phyloP scores from a whole-genome alignment of 1,139 yeast species.

The Torulaspora pretoriensis region DNA sequence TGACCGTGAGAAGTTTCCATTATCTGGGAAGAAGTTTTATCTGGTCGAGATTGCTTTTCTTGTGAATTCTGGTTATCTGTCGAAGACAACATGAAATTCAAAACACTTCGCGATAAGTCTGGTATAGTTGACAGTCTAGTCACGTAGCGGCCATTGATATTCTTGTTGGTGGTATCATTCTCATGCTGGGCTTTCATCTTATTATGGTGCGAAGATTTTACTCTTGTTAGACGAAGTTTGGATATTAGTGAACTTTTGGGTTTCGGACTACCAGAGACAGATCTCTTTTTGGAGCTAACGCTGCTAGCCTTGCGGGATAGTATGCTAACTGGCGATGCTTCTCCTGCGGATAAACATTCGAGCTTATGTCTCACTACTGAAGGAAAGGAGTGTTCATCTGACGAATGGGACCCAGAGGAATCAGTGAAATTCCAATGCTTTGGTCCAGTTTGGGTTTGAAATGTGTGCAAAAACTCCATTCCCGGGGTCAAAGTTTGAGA shows the following conservation, averaged over 20 bases:
- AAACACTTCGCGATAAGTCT: conserved; percentile 26
- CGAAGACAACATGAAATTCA: conserved; percentile 17
- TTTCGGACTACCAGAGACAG: conserved; percentile 4
- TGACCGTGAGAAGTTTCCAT: conserved; percentile 12
- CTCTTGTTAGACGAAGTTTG: conserved; percentile 8
- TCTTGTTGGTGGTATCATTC: conserved; percentile 5
- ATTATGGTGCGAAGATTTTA: not conserved
- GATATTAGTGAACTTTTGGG: conserved; percentile 8
- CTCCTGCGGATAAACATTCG: conserved; percentile 7
- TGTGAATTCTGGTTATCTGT: conserved; percentile 4
- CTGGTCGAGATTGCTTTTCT: conserved; percentile 4
- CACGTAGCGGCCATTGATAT: conserved; percentile 22
- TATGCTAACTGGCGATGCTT: conserved; percentile 2
- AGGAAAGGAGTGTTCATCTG: conserved; percentile 17
- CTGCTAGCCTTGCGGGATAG: conserved; percentile 9
- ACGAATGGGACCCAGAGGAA: conserved; percentile 1
- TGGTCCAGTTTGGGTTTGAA: conserved; percentile 1
- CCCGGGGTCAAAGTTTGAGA: conserved; percentile 36
- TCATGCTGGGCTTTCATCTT: not conserved
- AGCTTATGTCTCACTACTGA: conserved; percentile 22
- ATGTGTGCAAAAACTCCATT: conserved; percentile 19
- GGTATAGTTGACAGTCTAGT: conserved; percentile 32
- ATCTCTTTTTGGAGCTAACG: conserved; percentile 4
- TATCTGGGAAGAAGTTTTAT: conserved; percentile 12
- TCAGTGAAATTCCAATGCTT: conserved; percentile 9